These are phyloP conservation scores for Stephania cephalantha DNA, from an alignment of 164 flowering plant genomes.

Conservation along the genomic window DNA sequence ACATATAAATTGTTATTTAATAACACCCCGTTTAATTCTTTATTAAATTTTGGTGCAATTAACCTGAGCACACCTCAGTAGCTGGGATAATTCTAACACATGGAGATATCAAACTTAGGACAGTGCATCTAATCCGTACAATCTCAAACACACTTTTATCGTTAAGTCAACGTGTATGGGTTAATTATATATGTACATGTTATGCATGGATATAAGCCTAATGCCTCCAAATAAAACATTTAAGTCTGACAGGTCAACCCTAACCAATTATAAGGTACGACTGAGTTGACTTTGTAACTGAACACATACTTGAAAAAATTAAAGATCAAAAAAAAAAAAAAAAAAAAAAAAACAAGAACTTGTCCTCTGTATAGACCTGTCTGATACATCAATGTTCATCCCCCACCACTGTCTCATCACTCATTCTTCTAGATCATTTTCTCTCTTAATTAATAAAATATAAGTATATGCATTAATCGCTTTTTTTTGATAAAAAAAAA, in stretches of 20 bases:
- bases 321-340: not conserved
- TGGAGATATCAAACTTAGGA: too few relatives aligned
- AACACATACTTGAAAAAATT: not conserved
- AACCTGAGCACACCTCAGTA: too few relatives aligned
- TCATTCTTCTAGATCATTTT: not conserved
- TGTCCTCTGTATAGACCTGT: slow-evolving; percentile 6
- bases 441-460: not conserved
- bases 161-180: too few relatives aligned
- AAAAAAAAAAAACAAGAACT: slow-evolving; percentile 6
- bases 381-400: not conserved
- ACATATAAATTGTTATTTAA: too few relatives aligned
- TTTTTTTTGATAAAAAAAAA: too few relatives aligned
- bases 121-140: too few relatives aligned
- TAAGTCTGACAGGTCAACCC: slow-evolving; percentile 21
- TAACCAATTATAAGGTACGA: slow-evolving; percentile 3
- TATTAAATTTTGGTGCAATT: too few relatives aligned
- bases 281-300: slow-evolving; percentile 11
- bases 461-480: not conserved
- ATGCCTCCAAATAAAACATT: slow-evolving; percentile 8
- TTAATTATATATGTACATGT: too few relatives aligned
- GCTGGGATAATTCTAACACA: too few relatives aligned
- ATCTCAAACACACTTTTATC: too few relatives aligned
- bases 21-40: too few relatives aligned
- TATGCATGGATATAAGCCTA: slow-evolving; percentile 1
- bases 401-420: not conserved